Evolutionary conservation across 768 basidiomycete species (phyloP).

Genomic region (Termitomyces sp.): DNA sequence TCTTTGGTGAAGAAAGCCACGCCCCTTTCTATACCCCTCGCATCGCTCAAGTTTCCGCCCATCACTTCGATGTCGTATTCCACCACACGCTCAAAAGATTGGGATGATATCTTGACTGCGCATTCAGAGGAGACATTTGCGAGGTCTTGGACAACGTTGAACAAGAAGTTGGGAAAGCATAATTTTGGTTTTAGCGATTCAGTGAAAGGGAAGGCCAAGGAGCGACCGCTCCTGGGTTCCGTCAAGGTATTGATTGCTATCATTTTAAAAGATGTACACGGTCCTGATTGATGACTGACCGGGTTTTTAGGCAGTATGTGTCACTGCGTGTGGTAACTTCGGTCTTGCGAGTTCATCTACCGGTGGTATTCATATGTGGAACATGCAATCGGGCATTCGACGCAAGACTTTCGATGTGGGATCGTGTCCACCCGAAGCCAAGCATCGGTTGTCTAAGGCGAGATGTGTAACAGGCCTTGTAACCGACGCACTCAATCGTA

Average conservation of each 20-base stretch:
- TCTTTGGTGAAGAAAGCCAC: slow-evolving; percentile 81
- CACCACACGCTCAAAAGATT: slow-evolving; percentile 80
- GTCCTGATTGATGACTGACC: not conserved
- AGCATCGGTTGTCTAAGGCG: slow-evolving; percentile 33
- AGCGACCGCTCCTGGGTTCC: slow-evolving; percentile 42
- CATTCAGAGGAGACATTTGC: slow-evolving; percentile 81
- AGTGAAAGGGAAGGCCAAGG: slow-evolving; percentile 43
- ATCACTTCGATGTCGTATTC: slow-evolving; percentile 78
- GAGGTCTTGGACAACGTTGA: slow-evolving; percentile 83
- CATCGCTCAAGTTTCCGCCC: slow-evolving; percentile 80
- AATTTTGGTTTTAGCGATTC: slow-evolving; percentile 56
- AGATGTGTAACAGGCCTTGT: slow-evolving; percentile 78
- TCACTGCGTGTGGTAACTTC: slow-evolving; percentile 96
- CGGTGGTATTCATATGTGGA: slow-evolving; percentile 86
- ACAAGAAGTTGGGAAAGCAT: slow-evolving; percentile 78
- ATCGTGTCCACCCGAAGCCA: slow-evolving; percentile 50
- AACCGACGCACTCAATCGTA: slow-evolving; percentile 78
- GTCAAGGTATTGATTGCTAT: slow-evolving; percentile 53
- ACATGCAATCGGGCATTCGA: slow-evolving; percentile 91
- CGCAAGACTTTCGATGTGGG: slow-evolving; percentile 75
- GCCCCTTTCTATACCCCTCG: slow-evolving; percentile 68
- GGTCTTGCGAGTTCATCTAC: slow-evolving; percentile 80
- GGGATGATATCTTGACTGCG: slow-evolving; percentile 95
- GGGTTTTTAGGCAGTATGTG: slow-evolving; percentile 63
- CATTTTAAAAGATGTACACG: not conserved